phyloP scores from a whole-genome alignment of 1,139 yeast genomes.

The Taphrina sp. region DNA sequence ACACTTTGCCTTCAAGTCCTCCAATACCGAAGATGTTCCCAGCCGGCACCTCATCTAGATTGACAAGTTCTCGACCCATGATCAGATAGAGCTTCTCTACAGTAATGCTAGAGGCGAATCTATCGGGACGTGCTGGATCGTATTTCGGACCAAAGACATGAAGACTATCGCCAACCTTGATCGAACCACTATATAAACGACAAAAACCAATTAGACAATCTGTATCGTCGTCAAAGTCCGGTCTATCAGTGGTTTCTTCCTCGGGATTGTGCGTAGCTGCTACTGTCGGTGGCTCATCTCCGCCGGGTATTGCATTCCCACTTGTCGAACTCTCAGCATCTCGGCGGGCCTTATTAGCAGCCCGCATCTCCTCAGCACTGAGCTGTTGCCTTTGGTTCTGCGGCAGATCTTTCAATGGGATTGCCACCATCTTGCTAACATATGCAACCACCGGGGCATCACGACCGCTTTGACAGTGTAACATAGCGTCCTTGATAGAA shows the following conservation, averaged over 20 bases:
- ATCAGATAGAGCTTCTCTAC: slow-evolving; percentile 72
- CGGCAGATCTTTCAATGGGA: slow-evolving; percentile 79
- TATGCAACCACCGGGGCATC: slow-evolving; percentile 69
- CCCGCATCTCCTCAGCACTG: slow-evolving; percentile 58
- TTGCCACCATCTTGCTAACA: slow-evolving; percentile 83
- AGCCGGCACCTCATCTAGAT: slow-evolving; percentile 79
- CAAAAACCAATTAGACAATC: slow-evolving; percentile 84
- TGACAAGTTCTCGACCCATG: slow-evolving; percentile 88
- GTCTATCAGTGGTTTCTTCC: slow-evolving; percentile 35
- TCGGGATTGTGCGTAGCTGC: slow-evolving; percentile 35
- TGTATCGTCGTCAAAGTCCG: slow-evolving; percentile 45
- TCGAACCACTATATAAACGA: slow-evolving; percentile 80
- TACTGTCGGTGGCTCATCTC: too few relatives aligned
- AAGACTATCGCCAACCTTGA: slow-evolving; percentile 70
- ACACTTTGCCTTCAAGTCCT: slow-evolving; percentile 76
- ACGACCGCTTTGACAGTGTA: slow-evolving; percentile 55
- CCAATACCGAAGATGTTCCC: slow-evolving; percentile 95
- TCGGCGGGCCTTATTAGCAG: slow-evolving; percentile 52
- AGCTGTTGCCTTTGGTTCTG: slow-evolving; percentile 46
- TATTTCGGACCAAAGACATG: slow-evolving; percentile 82
- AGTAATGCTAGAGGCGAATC: slow-evolving; percentile 55
- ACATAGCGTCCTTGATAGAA: slow-evolving; percentile 56
- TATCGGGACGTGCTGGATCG: slow-evolving; percentile 65
- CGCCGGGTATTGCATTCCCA: slow-evolving; percentile 38
- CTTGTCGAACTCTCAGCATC: slow-evolving; percentile 63